Evolutionary conservation across 192 early-diverging fungal genomes (phyloP).

Genomic region (Coemansia sp.): DNA sequence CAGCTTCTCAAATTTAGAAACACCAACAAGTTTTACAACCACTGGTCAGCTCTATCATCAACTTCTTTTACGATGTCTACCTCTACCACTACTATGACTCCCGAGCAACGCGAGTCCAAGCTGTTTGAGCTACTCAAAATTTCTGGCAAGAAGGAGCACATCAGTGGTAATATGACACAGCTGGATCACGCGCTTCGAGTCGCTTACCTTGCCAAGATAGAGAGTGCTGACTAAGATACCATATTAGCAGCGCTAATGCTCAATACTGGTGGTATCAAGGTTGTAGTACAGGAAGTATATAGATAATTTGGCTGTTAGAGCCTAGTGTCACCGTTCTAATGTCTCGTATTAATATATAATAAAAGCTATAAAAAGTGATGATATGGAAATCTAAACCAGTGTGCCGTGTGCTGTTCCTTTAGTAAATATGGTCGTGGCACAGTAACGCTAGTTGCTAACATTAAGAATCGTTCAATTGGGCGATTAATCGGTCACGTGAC

Average conservation of each 20-base stretch:
- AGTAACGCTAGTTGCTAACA: too few species aligned
- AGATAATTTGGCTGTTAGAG: too few species aligned
- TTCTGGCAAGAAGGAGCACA: conserved; percentile 57
- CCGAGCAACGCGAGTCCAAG: conserved; percentile 17
- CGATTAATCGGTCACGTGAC: too few species aligned
- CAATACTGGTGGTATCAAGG: conserved; percentile 39
- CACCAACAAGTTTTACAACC: not conserved
- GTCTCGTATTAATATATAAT: too few species aligned
- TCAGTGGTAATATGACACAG: conserved; percentile 61
- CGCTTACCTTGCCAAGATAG: conserved; percentile 48
- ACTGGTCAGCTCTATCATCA: not conserved
- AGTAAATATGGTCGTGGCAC: too few species aligned
- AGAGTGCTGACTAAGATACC: conserved; percentile 53
- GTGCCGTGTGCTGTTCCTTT: too few species aligned
- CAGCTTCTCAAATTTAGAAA: not conserved
- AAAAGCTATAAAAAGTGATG: too few species aligned
- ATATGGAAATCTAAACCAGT: too few species aligned
- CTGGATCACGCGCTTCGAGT: conserved; percentile 62
- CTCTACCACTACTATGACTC: not conserved
- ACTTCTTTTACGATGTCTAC: not conserved
- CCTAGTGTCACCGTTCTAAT: too few species aligned
- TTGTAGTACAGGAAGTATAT: too few species aligned
- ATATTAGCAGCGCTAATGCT: conserved; percentile 60
- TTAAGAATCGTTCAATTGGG: too few species aligned
- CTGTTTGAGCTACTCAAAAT: conserved; percentile 57